Conservation (phyloP, 495 filamentous ascomycete species). For the Aspergillus panamensis region DNA sequence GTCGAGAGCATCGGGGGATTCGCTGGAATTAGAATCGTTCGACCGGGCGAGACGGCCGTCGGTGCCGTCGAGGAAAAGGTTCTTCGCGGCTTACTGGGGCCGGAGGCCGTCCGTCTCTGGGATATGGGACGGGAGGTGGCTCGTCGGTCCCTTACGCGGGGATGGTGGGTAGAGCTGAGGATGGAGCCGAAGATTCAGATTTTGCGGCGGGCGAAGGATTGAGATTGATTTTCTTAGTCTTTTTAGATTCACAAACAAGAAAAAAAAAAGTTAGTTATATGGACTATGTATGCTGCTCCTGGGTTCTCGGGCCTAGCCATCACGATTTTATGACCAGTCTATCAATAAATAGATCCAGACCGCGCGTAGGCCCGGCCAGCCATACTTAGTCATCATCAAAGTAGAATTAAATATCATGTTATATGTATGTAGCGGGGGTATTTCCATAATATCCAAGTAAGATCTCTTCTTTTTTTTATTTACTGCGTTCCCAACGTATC, state of each 20-base stretch:
- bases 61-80: slow-evolving; percentile 32
- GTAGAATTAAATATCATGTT: background rate
- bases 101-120: slow-evolving; percentile 23
- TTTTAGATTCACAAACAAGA: background rate
- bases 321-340: background rate
- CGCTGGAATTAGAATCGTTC: slow-evolving; percentile 63
- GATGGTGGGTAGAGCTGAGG: slow-evolving; percentile 45
- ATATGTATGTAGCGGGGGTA: slow-evolving; percentile 10
- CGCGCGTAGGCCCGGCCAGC: background rate
- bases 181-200: slow-evolving; percentile 41
- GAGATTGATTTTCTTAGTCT: background rate
- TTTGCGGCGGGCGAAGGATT: slow-evolving; percentile 23
- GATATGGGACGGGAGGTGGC: slow-evolving; percentile 22
- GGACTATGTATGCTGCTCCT: background rate
- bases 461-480: background rate
- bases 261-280: background rate
- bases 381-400: background rate
- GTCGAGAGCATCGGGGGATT: slow-evolving; percentile 67
- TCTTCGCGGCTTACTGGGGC: slow-evolving; percentile 24
- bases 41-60: slow-evolving; percentile 44
- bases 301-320: too few relatives aligned
- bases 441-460: background rate
- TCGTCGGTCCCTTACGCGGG: slow-evolving; percentile 27
- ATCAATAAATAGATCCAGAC: background rate
- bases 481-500: slow-evolving; percentile 40